Evolutionary conservation across 1,139 yeast species (phyloP).

Genomic region (Debaryomyces coudertii): DNA sequence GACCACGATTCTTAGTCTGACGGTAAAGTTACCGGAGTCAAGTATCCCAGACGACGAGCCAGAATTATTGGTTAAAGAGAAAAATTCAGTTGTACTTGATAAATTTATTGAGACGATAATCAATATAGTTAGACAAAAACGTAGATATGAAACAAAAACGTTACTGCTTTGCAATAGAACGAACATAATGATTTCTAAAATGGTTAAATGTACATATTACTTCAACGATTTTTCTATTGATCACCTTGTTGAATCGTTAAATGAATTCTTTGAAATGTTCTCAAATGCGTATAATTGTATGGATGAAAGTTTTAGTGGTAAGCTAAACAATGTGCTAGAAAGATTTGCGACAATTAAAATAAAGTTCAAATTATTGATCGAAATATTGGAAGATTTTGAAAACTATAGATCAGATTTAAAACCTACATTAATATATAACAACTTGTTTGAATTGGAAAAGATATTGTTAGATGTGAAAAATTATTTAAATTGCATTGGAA

Average conservation of each 20-base stretch:
- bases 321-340: constrained; percentile 14
- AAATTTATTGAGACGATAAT: constrained; percentile 25
- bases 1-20: too few relatives aligned
- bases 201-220: constrained; percentile 13
- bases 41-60: neutral
- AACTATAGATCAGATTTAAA: constrained; percentile 15
- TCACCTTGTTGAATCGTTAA: constrained; percentile 8
- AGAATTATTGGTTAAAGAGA: neutral
- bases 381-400: constrained; percentile 15
- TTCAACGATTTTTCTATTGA: constrained; percentile 14
- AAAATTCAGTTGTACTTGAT: constrained; percentile 15
- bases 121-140: constrained; percentile 28
- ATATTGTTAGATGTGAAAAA: constrained; percentile 10
- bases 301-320: constrained; percentile 8
- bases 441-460: constrained; percentile 21
- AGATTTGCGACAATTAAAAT: constrained; percentile 9
- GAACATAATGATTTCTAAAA: constrained; percentile 17
- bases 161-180: constrained; percentile 33
- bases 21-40: neutral
- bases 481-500: constrained; percentile 13
- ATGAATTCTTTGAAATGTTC: constrained; percentile 10
- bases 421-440: constrained; percentile 24
- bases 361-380: constrained; percentile 9
- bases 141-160: constrained; percentile 36
- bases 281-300: constrained; percentile 11